Conservation (phyloP, 2,329 filamentous ascomycete species). For the Microdochium paspali region DNA sequence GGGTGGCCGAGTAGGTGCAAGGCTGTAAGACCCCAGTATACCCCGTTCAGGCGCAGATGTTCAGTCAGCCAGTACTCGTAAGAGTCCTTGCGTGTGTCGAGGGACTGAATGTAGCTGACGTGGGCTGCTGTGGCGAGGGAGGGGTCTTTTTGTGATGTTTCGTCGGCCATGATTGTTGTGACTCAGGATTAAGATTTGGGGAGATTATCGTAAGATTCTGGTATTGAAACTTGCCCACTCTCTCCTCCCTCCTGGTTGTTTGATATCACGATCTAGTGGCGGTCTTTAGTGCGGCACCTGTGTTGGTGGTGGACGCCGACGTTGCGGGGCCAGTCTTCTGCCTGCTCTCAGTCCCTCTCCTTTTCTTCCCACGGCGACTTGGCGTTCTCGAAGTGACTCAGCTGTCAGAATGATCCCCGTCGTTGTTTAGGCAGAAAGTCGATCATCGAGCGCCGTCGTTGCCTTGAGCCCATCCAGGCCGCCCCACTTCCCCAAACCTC, state of each 20-base stretch:
- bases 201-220: no score
- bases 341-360: no score
- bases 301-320: not conserved
- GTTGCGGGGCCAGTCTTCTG: not conserved
- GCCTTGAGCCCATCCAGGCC: not conserved
- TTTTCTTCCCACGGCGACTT: no score
- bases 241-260: not conserved
- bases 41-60: slow-evolving; percentile 86
- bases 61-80: slow-evolving; percentile 98
- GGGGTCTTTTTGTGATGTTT: slow-evolving; percentile 26
- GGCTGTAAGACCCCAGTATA: slow-evolving; percentile 93
- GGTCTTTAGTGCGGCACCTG: not conserved
- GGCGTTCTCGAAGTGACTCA: no score
- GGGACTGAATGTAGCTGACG: slow-evolving; percentile 84
- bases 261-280: slow-evolving; percentile 2
- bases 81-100: slow-evolving; percentile 88
- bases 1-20: slow-evolving; percentile 77
- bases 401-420: no score
- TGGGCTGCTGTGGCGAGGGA: slow-evolving; percentile 51
- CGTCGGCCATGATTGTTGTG: not conserved
- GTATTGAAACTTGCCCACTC: no score
- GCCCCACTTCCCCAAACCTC: not conserved
- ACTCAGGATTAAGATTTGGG: not conserved
- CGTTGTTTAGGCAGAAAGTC: no score
- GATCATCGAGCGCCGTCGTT: not conserved